Evolutionary conservation across 257 asterid species (phyloP).

Genomic region (Coffea eugenioides): DNA sequence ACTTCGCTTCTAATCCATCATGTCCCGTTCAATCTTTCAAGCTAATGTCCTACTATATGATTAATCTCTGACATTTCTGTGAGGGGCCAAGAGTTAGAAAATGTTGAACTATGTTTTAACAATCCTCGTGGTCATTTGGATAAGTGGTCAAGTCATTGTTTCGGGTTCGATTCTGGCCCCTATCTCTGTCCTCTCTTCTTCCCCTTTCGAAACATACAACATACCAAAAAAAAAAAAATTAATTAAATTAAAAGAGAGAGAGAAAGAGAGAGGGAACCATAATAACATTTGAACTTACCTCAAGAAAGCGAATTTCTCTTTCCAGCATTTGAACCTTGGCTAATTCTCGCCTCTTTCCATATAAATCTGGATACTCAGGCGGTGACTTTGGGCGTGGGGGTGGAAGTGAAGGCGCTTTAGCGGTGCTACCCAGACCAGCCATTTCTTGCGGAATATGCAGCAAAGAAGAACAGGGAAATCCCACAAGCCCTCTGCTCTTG

Average conservation of each 20-base stretch:
- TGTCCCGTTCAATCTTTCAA: background rate
- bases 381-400: constrained; percentile 92
- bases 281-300: constrained; percentile 40
- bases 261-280: background rate
- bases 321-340: constrained; percentile 78
- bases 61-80: background rate
- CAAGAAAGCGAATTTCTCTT: constrained; percentile 77
- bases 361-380: constrained; percentile 85
- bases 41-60: background rate
- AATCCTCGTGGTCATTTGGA: background rate
- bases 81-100: background rate
- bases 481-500: background rate
- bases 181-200: background rate
- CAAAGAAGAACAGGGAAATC: background rate
- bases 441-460: constrained; percentile 23
- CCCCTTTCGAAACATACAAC: too few species aligned
- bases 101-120: constrained; percentile 1
- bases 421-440: constrained; percentile 38
- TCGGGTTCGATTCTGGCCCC: background rate
- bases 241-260: background rate
- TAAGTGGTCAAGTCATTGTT: too few species aligned
- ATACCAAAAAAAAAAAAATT: too few species aligned
- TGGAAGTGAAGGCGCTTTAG: constrained; percentile 59
- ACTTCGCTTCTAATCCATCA: constrained; percentile 11
- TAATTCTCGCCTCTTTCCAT: constrained; percentile 75